phyloP scores from a whole-genome alignment of 345 rosid species.

The Lepidium aucheri region DNA sequence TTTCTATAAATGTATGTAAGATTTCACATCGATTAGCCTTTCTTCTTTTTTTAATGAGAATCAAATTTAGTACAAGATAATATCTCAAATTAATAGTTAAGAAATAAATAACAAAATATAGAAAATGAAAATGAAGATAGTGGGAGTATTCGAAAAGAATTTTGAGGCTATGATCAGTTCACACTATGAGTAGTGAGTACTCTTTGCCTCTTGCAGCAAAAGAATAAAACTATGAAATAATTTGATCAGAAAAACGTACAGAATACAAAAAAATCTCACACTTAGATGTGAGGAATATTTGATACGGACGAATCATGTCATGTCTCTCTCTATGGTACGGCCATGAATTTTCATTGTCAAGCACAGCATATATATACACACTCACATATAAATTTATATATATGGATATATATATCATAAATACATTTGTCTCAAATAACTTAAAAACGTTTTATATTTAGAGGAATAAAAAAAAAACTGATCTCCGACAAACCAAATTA shows the following conservation, averaged over 20 bases:
- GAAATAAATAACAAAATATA: background rate
- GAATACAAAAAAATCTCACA: background rate
- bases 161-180: background rate
- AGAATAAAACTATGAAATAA: conserved; percentile 1
- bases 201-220: conserved; percentile 16
- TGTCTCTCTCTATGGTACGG: background rate
- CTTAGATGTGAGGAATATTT: background rate
- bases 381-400: too few species aligned
- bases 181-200: background rate
- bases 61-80: background rate
- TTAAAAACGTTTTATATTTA: too few species aligned
- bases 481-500: too few species aligned
- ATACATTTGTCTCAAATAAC: too few species aligned
- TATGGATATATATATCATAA: too few species aligned
- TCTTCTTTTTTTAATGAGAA: background rate
- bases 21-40: background rate
- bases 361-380: too few species aligned
- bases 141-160: background rate
- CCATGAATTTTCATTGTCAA: background rate
- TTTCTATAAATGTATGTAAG: background rate
- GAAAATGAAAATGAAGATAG: background rate
- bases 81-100: background rate
- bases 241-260: background rate
- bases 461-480: too few species aligned
- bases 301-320: conserved; percentile 7